Evolutionary conservation across 1,139 yeast genomes (phyloP).

Genomic region (Candida gigantensis): DNA sequence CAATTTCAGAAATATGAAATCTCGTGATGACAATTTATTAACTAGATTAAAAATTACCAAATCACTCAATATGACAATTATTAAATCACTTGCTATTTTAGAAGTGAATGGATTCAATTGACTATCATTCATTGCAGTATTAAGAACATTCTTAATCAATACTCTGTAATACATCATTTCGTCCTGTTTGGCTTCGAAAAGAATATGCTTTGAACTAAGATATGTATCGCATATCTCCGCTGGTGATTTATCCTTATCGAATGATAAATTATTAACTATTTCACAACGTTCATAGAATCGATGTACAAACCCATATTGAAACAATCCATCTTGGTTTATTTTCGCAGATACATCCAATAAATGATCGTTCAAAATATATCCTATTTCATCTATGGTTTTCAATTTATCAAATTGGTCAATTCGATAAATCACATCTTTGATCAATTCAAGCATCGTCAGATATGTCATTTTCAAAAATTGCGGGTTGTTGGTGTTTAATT

Average conservation of each 20-base stretch:
- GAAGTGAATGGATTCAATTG: constrained; percentile 25
- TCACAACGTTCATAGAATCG: constrained; percentile 1
- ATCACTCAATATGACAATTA: constrained; percentile 34
- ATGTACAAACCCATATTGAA: no score
- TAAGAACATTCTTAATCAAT: constrained; percentile 25
- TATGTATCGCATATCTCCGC: constrained; percentile 17
- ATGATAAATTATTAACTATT: constrained; percentile 3
- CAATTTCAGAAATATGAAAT: constrained; percentile 26
- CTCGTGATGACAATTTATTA: constrained; percentile 30
- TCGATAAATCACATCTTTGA: constrained; percentile 26
- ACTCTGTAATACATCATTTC: constrained; percentile 26
- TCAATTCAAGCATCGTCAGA: constrained; percentile 30
- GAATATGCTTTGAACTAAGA: constrained; percentile 20
- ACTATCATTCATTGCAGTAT: constrained; percentile 19
- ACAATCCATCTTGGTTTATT: no score
- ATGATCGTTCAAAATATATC: constrained; percentile 30
- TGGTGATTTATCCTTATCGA: constrained; percentile 8
- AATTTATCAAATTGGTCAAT: constrained; percentile 17
- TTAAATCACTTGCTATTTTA: constrained; percentile 30
- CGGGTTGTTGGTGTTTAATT: constrained; percentile 40
- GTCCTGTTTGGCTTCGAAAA: constrained; percentile 20
- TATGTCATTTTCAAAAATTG: constrained; percentile 38
- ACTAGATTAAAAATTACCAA: constrained; percentile 33
- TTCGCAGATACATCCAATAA: no score
- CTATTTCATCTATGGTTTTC: constrained; percentile 25